A percentile compares a stretch with the other conserved stretches of the same genome.
Conservation (phyloP, 2,329 filamentous ascomycete genomes). For the Ophiostoma piceae region DNA sequence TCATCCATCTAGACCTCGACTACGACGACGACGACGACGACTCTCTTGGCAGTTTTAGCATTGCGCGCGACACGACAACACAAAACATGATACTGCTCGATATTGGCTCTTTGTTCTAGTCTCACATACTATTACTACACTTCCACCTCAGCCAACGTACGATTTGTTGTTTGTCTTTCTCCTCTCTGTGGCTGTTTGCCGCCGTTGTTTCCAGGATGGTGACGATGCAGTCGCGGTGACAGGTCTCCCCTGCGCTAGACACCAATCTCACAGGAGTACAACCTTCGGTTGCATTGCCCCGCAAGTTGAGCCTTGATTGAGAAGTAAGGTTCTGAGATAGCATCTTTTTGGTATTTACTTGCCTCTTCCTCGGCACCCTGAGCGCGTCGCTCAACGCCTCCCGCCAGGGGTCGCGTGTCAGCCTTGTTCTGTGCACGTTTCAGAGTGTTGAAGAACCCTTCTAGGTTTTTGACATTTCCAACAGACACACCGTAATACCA, state of each 20-base stretch:
- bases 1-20: not conserved
- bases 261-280: not conserved
- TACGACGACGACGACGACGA: not conserved
- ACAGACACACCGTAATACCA: not conserved
- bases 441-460: conserved; percentile 15
- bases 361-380: not conserved
- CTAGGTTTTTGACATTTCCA: not conserved
- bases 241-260: conserved; percentile 4
- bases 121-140: not conserved
- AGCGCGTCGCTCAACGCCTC: not conserved
- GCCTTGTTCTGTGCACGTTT: conserved; percentile 24
- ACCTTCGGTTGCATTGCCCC: conserved; percentile 3
- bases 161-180: not conserved
- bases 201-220: conserved; percentile 6
- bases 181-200: not conserved
- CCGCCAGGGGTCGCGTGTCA: conserved; percentile 19
- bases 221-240: not conserved
- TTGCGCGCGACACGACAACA: not conserved
- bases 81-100: not conserved
- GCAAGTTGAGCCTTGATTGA: not conserved
- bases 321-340: not conserved
- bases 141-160: not conserved
- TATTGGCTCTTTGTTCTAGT: not conserved
- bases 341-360: not conserved
- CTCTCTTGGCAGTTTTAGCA: conserved; percentile 1